phyloP scores from a whole-genome alignment of 202 grass and related monocot species.

The Musa balbisiana region DNA sequence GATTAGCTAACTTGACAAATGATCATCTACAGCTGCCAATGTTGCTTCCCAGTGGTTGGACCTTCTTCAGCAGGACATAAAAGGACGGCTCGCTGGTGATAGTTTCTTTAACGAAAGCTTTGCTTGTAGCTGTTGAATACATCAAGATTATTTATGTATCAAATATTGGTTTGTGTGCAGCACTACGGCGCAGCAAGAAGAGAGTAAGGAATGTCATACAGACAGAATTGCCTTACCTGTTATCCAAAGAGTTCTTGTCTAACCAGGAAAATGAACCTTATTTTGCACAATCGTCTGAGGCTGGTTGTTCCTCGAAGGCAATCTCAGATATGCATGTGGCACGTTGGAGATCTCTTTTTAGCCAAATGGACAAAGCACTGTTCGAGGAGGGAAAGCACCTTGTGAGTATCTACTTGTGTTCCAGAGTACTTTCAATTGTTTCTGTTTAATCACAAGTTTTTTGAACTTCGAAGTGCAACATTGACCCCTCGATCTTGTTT shows the following conservation, averaged over 20 bases:
- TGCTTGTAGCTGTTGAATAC: neutral
- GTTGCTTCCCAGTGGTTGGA: slow-evolving; percentile 93
- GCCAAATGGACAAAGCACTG: slow-evolving; percentile 81
- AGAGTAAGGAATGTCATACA: slow-evolving; percentile 89
- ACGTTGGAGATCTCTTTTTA: slow-evolving; percentile 77
- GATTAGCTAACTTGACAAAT: neutral
- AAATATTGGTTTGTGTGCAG: slow-evolving; percentile 37
- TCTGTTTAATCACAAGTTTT: no score
- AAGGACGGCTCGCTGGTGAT: slow-evolving; percentile 89
- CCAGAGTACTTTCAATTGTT: no score
- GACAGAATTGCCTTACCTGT: slow-evolving; percentile 79
- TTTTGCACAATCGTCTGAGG: slow-evolving; percentile 24
- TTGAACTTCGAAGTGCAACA: no score
- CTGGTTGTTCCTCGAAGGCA: slow-evolving; percentile 32
- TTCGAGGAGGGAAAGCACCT: slow-evolving; percentile 74
- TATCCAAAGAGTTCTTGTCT: slow-evolving; percentile 66
- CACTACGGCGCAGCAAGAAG: slow-evolving; percentile 85
- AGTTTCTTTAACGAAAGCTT: slow-evolving; percentile 5
- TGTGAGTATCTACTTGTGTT: slow-evolving; percentile 35
- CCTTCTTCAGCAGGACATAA: slow-evolving; percentile 81
- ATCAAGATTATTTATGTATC: neutral
- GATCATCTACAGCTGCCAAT: slow-evolving; percentile 55
- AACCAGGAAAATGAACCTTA: slow-evolving; percentile 56
- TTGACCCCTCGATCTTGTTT: no score
- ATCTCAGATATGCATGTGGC: slow-evolving; percentile 61